These are phyloP conservation scores for Termitomyces titanicus DNA, from an alignment of 768 basidiomycete species.

Conservation along the genomic window DNA sequence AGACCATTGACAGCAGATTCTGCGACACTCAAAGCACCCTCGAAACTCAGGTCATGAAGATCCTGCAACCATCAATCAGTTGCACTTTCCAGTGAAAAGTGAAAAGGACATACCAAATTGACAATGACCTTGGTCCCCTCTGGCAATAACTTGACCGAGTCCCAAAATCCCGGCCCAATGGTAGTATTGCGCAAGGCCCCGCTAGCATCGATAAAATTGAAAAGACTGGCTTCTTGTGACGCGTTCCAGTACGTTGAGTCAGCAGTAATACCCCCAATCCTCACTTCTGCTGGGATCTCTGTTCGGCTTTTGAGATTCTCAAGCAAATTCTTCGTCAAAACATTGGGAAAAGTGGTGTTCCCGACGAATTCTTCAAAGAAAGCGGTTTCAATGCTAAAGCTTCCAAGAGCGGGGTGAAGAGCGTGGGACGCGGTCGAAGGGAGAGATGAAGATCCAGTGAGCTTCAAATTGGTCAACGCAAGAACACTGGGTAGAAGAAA, in stretches of 20 bases:
- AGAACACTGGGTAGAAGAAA: constrained; percentile 4
- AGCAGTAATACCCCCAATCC: constrained; percentile 53
- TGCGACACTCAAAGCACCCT: constrained; percentile 40
- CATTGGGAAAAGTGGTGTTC: constrained; percentile 39
- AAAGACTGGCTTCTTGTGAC: constrained; percentile 32
- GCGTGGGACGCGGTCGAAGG: constrained; percentile 40
- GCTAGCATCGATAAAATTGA: constrained; percentile 40
- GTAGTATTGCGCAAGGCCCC: constrained; percentile 47
- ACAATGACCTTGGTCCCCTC: constrained; percentile 44
- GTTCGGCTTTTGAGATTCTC: constrained; percentile 42
- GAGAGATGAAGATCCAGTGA: constrained; percentile 38
- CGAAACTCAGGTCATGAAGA: constrained; percentile 38
- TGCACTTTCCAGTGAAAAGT: not conserved
- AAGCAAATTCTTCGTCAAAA: constrained; percentile 39
- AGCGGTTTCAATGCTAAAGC: constrained; percentile 54
- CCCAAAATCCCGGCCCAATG: constrained; percentile 48
- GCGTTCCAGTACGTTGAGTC: constrained; percentile 50
- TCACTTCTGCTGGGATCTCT: constrained; percentile 40
- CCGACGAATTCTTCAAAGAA: constrained; percentile 50
- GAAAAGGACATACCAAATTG: constrained; percentile 32
- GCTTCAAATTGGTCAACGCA: constrained; percentile 21
- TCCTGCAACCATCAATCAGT: constrained; percentile 28
- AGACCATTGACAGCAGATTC: constrained; percentile 37
- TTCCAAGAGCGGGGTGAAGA: constrained; percentile 42
- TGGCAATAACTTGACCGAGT: constrained; percentile 41